These are phyloP conservation scores for Russula olivacea DNA, from an alignment of 768 basidiomycete genomes.

Conservation along the genomic window DNA sequence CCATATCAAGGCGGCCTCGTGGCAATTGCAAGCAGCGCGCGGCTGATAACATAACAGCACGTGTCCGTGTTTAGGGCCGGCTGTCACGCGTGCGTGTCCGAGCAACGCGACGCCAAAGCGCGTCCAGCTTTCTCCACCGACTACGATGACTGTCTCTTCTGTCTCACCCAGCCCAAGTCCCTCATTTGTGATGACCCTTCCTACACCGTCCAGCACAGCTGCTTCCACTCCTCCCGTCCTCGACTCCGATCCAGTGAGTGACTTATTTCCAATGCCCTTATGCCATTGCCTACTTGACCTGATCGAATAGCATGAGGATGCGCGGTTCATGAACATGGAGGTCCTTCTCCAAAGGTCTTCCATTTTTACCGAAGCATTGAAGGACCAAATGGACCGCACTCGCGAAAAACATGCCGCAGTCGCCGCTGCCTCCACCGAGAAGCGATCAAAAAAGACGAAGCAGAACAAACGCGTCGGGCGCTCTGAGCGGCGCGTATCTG, in stretches of 20 bases:
- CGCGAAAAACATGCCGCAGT: constrained; percentile 17
- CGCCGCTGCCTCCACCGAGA: constrained; percentile 16
- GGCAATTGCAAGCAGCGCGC: no score
- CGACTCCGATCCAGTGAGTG: constrained; percentile 15
- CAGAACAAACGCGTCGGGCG: not conserved
- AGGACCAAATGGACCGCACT: constrained; percentile 60
- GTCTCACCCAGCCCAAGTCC: constrained; percentile 10
- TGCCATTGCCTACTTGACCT: not conserved
- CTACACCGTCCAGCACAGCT: constrained; percentile 10
- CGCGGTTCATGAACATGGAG: constrained; percentile 49
- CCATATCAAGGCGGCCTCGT: not conserved
- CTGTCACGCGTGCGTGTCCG: constrained; percentile 10
- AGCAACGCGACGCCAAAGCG: not conserved
- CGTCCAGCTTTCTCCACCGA: not conserved
- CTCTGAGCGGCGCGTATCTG: not conserved
- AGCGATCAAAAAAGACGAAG: constrained; percentile 22
- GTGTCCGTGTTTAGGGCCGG: constrained; percentile 21
- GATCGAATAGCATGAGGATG: constrained; percentile 41
- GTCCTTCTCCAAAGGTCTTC: constrained; percentile 71
- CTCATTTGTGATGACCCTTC: constrained; percentile 9
- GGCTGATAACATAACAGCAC: not conserved
- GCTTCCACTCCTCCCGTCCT: constrained; percentile 10
- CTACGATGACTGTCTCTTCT: constrained; percentile 7
- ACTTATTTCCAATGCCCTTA: not conserved
- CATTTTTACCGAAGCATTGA: constrained; percentile 66